phyloP scores from a whole-genome alignment of 768 basidiomycete species.

The Suillus alpinus region DNA sequence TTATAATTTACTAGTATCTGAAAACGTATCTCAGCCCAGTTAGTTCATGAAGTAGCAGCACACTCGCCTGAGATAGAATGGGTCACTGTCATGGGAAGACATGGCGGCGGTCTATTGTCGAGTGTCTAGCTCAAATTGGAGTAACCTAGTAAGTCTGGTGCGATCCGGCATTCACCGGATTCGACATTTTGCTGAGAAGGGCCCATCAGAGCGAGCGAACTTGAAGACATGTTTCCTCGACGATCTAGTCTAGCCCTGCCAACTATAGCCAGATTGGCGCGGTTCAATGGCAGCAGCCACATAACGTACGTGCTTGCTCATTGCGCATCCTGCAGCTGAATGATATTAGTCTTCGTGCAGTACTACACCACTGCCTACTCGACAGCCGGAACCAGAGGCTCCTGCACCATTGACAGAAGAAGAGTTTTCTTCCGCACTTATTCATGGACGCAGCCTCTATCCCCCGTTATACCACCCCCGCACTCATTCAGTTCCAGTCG shows the following conservation, averaged over 20 bases:
- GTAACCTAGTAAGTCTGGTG: neutral
- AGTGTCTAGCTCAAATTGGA: neutral
- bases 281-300: conserved; percentile 12
- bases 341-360: neutral
- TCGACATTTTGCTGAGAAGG: neutral
- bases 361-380: neutral
- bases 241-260: conserved; percentile 17
- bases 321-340: neutral
- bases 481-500: conserved; percentile 73
- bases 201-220: neutral
- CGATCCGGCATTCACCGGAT: conserved; percentile 19
- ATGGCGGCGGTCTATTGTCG: conserved; percentile 3
- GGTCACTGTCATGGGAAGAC: conserved; percentile 55
- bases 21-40: conserved; percentile 16
- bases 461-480: conserved; percentile 54
- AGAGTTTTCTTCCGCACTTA: conserved; percentile 49
- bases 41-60: neutral
- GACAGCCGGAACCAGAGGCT: neutral
- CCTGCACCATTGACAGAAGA: conserved; percentile 32
- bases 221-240: conserved; percentile 31
- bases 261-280: conserved; percentile 20
- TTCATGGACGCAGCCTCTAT: conserved; percentile 61
- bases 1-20: conserved; percentile 51
- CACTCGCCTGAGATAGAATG: conserved; percentile 72
- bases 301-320: conserved; percentile 13